Evolutionary conservation across 2,329 filamentous ascomycete species (phyloP).

Genomic region (Zalaria sp.): DNA sequence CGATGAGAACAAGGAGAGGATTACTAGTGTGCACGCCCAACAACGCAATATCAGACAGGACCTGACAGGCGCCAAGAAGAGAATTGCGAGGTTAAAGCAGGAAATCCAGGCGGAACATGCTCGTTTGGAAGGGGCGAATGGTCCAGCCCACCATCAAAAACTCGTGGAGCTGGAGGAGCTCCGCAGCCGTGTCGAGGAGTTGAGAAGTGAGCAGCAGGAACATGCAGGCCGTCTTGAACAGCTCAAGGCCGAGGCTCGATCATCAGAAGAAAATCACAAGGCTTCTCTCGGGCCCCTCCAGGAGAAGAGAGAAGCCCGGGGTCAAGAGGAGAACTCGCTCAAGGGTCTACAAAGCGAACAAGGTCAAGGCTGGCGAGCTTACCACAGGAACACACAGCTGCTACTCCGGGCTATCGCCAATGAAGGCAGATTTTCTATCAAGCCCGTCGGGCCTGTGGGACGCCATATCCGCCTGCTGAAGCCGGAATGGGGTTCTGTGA

Average conservation of each 20-base stretch:
- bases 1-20: slow-evolving; percentile 19
- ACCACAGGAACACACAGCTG: slow-evolving; percentile 44
- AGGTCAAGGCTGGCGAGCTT: slow-evolving; percentile 49
- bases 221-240: slow-evolving; percentile 22
- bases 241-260: slow-evolving; percentile 21
- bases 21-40: slow-evolving; percentile 27
- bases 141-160: slow-evolving; percentile 52
- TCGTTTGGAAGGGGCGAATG: slow-evolving; percentile 48
- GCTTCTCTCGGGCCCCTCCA: slow-evolving; percentile 14
- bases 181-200: slow-evolving; percentile 7
- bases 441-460: slow-evolving; percentile 75
- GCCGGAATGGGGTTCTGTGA: slow-evolving; percentile 66
- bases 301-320: slow-evolving; percentile 11
- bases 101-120: slow-evolving; percentile 41
- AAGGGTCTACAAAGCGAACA: slow-evolving; percentile 40
- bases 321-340: slow-evolving; percentile 33
- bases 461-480: slow-evolving; percentile 61
- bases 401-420: slow-evolving; percentile 55
- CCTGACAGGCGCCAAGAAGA: slow-evolving; percentile 37
- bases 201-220: slow-evolving; percentile 30
- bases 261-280: slow-evolving; percentile 22
- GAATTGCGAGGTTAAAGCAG: slow-evolving; percentile 25
- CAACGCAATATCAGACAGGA: slow-evolving; percentile 51
- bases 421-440: slow-evolving; percentile 54
- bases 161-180: slow-evolving; percentile 45